Percentiles rank a stretch among this genome's conserved stretches.
These are phyloP conservation scores for Salvia splendens DNA, from an alignment of 257 asterid genomes.

Conservation along the genomic window DNA sequence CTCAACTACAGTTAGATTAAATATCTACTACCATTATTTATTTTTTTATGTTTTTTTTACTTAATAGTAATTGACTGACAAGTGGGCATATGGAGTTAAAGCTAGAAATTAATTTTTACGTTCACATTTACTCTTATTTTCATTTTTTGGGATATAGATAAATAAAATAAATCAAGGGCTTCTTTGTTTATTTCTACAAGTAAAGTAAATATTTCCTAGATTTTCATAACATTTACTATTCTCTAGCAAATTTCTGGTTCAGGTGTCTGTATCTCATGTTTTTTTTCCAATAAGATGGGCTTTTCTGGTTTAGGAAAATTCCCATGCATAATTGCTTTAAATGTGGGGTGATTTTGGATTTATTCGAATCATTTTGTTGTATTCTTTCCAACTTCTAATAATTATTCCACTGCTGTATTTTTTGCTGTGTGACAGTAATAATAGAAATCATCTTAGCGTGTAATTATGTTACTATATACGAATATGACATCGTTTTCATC, in stretches of 20 bases:
- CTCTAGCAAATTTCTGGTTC: slow-evolving; percentile 13
- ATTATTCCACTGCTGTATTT: neutral
- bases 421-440: neutral
- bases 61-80: neutral
- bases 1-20: slow-evolving; percentile 46
- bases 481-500: neutral
- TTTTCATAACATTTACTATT: slow-evolving; percentile 8
- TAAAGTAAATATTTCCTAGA: slow-evolving; percentile 22
- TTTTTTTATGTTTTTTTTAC: neutral
- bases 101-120: slow-evolving; percentile 26
- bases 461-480: neutral
- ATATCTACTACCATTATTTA: slow-evolving; percentile 35
- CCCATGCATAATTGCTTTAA: slow-evolving; percentile 17
- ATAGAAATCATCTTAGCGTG: neutral
- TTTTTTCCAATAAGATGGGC: slow-evolving; percentile 25
- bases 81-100: too few relatives aligned
- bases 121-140: slow-evolving; percentile 34
- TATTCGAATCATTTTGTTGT: neutral
- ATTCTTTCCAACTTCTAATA: neutral
- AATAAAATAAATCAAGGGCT: slow-evolving; percentile 25
- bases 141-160: neutral
- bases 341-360: slow-evolving; percentile 4
- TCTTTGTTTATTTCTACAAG: slow-evolving; percentile 1
- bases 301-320: slow-evolving; percentile 21
- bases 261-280: slow-evolving; percentile 26